Base-by-base conservation (phyloP, 768 basidiomycete species). In the Porphyrellus cyaneotinctus region DNA sequence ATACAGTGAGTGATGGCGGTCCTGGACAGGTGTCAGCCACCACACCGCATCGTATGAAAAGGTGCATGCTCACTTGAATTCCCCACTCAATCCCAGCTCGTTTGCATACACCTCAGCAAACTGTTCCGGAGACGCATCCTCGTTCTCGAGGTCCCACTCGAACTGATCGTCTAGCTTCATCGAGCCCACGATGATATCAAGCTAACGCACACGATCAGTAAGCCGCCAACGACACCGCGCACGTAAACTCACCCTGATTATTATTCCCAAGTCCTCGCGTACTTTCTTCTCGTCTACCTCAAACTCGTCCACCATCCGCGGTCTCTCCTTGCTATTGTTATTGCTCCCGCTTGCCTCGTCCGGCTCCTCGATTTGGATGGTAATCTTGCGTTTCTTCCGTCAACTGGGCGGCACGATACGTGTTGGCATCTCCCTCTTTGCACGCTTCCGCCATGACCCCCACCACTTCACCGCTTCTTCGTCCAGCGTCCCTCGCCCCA, bases 1-100 rank as follows among this genome's bases (percentile, higher is more conserved):
- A 98, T 98, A 20, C 87, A 87, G 67, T 98, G 95, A 0, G 93
- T 86, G 54, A 99, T 91, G 22, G 94, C 93, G 14, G 95, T 97
- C 66, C 93, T 95, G 59, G n/a, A 49, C 26, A 46, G 3, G 26
- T 10, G 49, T 70, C 22, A 67, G 51, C 32, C n/a, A 37, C 23
- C n/a, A 20, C 35, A 38, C 11, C 10, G 26, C 14, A 23, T 45
- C 39, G 33, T 26, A 20, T 43, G 24, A 10, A 10, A 20, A 41
- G 3, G 30, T 15, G 28, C 13, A 33, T 31, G 36, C 88, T 63
- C 66, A 94, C 92, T 79, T 86, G 77, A 98, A 99, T 67, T 99
- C 97, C 9, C 93, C 91, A 24, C 80, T 80, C 23, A 99, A 72
- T 6, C 97, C 97, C 22, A 99, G 73, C 58, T 99, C 97, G 20